These are phyloP conservation scores for Auriscalpium vulgare DNA, from an alignment of 768 basidiomycete species.

Conservation along the genomic window DNA sequence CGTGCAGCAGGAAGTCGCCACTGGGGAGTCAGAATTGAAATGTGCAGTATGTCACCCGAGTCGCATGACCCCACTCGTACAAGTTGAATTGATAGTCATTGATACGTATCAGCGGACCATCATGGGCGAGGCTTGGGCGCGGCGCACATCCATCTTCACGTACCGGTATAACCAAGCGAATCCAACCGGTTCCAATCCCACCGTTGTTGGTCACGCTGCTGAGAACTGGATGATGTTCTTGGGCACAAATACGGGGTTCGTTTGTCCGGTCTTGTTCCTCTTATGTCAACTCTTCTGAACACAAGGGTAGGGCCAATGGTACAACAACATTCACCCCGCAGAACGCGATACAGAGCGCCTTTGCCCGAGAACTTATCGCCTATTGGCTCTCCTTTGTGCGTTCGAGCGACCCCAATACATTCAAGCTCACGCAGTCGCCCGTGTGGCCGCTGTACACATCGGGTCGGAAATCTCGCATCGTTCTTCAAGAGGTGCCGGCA, in stretches of 20 bases:
- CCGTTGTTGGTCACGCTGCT: conserved; percentile 38
- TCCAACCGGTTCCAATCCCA: conserved; percentile 29
- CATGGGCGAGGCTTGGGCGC: conserved; percentile 34
- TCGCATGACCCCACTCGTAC: not conserved
- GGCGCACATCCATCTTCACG: conserved; percentile 33
- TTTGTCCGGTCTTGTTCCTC: not conserved
- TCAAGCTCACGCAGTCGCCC: conserved; percentile 44
- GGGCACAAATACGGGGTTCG: conserved; percentile 53
- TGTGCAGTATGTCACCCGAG: conserved; percentile 39
- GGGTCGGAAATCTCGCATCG: conserved; percentile 30
- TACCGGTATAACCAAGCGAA: conserved; percentile 55
- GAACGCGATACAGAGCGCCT: conserved; percentile 38
- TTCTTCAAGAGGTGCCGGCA: conserved; percentile 33
- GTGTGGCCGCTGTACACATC: conserved; percentile 36
- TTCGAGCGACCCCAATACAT: conserved; percentile 44
- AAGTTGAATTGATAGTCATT: not conserved
- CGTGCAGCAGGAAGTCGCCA: conserved; percentile 33
- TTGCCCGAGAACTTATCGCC: conserved; percentile 51
- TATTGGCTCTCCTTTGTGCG: conserved; percentile 65
- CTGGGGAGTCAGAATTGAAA: conserved; percentile 41
- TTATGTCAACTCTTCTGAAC: not conserved
- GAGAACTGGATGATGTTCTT: conserved; percentile 67
- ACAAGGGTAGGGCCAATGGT: conserved; percentile 33
- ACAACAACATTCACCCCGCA: conserved; percentile 40
- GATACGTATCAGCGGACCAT: conserved; percentile 30